A percentile compares a stretch with the other conserved stretches of the same genome.
Conservation (phyloP, 2,329 filamentous ascomycete genomes). For the Cercospora citrullina region DNA sequence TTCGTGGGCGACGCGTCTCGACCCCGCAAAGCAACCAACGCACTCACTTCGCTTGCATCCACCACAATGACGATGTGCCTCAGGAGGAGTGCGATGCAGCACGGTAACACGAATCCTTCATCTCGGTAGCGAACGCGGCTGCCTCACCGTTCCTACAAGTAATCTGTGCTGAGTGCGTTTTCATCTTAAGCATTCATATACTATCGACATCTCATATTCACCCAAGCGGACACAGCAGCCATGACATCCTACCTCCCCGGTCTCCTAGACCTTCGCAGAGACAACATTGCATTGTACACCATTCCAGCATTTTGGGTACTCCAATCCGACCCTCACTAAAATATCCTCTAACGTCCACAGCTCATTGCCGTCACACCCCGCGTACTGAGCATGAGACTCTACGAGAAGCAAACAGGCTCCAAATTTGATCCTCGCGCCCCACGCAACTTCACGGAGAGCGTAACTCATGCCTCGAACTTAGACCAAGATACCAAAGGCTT, state of each 20-base stretch:
- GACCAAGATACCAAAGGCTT: conserved; percentile 38
- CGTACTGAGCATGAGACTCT: conserved; percentile 34
- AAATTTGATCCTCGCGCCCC: conserved; percentile 36
- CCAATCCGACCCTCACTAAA: conserved; percentile 31
- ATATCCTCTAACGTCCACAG: conserved; percentile 18
- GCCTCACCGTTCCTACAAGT: not conserved
- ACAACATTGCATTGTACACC: conserved; percentile 36
- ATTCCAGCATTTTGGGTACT: conserved; percentile 37
- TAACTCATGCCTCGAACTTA: conserved; percentile 36
- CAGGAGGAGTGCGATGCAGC: conserved; percentile 2
- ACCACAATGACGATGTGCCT: not conserved
- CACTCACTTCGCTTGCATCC: not conserved
- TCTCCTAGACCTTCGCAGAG: conserved; percentile 24
- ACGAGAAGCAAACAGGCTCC: conserved; percentile 19
- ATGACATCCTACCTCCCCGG: conserved; percentile 29
- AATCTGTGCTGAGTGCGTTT: not conserved
- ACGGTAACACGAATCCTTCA: conserved; percentile 7
- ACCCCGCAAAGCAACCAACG: conserved; percentile 2
- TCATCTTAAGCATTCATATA: not conserved
- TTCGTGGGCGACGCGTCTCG: not conserved
- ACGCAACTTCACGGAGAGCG: conserved; percentile 32
- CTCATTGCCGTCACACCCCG: conserved; percentile 39
- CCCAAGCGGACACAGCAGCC: conserved; percentile 5
- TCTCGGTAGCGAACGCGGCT: not conserved
- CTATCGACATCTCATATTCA: not conserved